Base-by-base conservation (phyloP, 371 early-diverging fungal genomes). In the Funneliformis caledonium region DNA sequence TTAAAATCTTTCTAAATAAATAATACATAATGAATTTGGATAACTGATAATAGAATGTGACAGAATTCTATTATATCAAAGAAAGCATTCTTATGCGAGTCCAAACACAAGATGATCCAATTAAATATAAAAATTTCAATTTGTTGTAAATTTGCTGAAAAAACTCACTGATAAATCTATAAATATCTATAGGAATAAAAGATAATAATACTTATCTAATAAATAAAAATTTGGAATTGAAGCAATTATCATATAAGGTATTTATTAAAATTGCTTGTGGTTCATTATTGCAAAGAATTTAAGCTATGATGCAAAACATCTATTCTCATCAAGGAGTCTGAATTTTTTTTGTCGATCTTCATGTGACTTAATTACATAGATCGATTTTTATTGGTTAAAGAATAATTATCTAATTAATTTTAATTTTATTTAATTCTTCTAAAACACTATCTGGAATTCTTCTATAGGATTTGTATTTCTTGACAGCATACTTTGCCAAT, bases 91-190 rank as follows among this genome's bases (percentile, higher is more conserved):
- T 64, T 76, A 8, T 76, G 76, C 26, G 64, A 76, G 64, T 37
- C 61, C 33, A 76, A 76, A 76, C 47, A 76, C 26, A 76, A 76
- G 2, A 76, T 76, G 60, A 76, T 64, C 8, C 3, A 31, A n/a
- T 62, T 64, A 76, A 76, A 42, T 76, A 76, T 48, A 76, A 76
- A 45, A n/a, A 47, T 62, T 42, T 47, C 12, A 16, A 45, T 70
- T 70, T 70, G 67, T 47, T 76, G 5, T 62, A 64, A n/a, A 62
- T 62, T n/a, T 76, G 47, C 64, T 76, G 10, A 43, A 76, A 26
- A 76, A 76, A 14, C 62, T 76, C 64, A 76, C 2, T 76, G 45
- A 76, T 64, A n/a, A n/a, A n/a, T n/a, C 4, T 64, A 76, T 76
- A 43, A 43, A 14, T 47, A 62, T 76, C 64, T 33, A 43, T 45